Evolutionary conservation across 2,329 filamentous ascomycete genomes (phyloP).

Genomic region (Aspergillus hiratsukae): DNA sequence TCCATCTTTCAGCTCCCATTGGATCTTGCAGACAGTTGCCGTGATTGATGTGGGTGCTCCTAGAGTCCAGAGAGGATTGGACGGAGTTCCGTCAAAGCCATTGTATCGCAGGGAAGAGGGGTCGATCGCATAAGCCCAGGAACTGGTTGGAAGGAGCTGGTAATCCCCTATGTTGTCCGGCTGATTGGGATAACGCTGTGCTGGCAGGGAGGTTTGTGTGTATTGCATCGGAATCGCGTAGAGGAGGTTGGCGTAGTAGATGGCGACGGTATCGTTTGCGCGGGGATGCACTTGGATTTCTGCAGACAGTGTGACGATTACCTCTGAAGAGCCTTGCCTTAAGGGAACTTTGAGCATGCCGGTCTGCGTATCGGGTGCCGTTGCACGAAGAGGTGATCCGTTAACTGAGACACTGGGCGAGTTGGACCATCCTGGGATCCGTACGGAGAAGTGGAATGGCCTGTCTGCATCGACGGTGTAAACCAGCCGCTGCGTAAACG

Average conservation of each 20-base stretch:
- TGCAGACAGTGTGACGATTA: slow-evolving; percentile 26
- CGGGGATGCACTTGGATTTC: slow-evolving; percentile 26
- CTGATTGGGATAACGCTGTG: slow-evolving; percentile 20
- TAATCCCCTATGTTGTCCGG: slow-evolving; percentile 31
- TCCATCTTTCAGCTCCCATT: slow-evolving; percentile 33
- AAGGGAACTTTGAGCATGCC: slow-evolving; percentile 38
- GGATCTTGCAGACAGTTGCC: slow-evolving; percentile 37
- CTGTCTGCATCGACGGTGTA: slow-evolving; percentile 38
- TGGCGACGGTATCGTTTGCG: slow-evolving; percentile 41
- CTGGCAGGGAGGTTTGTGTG: slow-evolving; percentile 13
- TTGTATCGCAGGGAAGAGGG: slow-evolving; percentile 32
- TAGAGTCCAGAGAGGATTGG: slow-evolving; percentile 26
- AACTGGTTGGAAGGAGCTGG: slow-evolving; percentile 28
- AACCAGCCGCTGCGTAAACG: slow-evolving; percentile 37
- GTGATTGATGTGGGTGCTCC: slow-evolving; percentile 35
- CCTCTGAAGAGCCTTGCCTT: slow-evolving; percentile 19
- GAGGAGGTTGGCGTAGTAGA: slow-evolving; percentile 44
- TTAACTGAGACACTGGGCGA: slow-evolving; percentile 19
- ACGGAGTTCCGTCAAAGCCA: slow-evolving; percentile 9
- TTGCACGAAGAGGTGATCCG: neutral
- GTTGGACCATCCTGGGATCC: slow-evolving; percentile 44
- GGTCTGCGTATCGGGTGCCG: slow-evolving; percentile 24
- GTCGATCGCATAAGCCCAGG: slow-evolving; percentile 30
- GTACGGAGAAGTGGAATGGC: slow-evolving; percentile 42
- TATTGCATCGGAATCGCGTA: slow-evolving; percentile 41